Percentiles rank a stretch among this genome's conserved stretches.
phyloP scores from a whole-genome alignment of 2,329 filamentous ascomycete species.

The Xylariaceae sp. region DNA sequence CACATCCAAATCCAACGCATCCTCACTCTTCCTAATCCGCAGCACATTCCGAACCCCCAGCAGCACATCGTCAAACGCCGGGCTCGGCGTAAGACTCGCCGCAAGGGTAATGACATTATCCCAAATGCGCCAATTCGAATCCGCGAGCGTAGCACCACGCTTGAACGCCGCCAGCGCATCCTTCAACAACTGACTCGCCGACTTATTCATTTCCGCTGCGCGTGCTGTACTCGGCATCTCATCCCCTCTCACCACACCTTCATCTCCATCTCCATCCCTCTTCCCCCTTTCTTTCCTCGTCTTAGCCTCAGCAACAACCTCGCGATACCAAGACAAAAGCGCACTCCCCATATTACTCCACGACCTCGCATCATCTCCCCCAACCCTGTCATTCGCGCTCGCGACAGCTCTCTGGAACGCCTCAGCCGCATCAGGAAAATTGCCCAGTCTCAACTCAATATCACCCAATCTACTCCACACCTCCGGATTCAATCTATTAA shows the following conservation, averaged over 20 bases:
- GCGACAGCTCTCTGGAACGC: slow-evolving; percentile 81
- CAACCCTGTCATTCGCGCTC: slow-evolving; percentile 53
- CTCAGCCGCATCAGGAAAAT: slow-evolving; percentile 75
- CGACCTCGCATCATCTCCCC: slow-evolving; percentile 84
- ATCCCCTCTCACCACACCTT: not conserved
- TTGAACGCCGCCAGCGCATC: slow-evolving; percentile 84
- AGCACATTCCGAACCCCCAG: slow-evolving; percentile 72
- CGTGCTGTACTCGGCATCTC: slow-evolving; percentile 32
- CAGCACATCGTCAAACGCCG: slow-evolving; percentile 71
- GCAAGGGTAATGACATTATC: slow-evolving; percentile 91
- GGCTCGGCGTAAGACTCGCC: slow-evolving; percentile 65
- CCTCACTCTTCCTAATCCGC: slow-evolving; percentile 72
- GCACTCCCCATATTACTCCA: slow-evolving; percentile 94
- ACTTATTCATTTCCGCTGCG: slow-evolving; percentile 38
- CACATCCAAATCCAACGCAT: slow-evolving; percentile 70
- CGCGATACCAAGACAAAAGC: slow-evolving; percentile 65
- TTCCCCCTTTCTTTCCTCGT: slow-evolving; percentile 16
- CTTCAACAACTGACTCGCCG: slow-evolving; percentile 55
- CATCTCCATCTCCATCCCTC: slow-evolving; percentile 18
- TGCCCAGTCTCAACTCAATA: slow-evolving; percentile 71
- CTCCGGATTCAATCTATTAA: slow-evolving; percentile 76
- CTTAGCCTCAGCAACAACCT: slow-evolving; percentile 41
- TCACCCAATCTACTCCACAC: slow-evolving; percentile 92
- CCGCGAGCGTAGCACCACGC: slow-evolving; percentile 75
- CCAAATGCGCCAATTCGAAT: slow-evolving; percentile 91